Conservation (phyloP, 805 yeast species). For the Blastobotrys robertii region DNA sequence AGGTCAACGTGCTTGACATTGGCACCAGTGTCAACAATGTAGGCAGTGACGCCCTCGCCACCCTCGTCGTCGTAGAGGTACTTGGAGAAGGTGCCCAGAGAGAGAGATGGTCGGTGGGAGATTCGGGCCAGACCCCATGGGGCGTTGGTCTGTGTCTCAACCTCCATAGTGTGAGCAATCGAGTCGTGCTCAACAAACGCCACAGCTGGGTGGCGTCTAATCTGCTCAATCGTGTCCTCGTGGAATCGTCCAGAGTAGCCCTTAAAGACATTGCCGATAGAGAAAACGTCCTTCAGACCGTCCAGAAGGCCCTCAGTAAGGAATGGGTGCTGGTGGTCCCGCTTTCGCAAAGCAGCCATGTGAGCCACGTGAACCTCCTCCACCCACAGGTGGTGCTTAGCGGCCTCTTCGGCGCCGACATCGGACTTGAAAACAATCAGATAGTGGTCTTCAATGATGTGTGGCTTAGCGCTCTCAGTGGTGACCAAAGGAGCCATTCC, state of each 20-base stretch:
- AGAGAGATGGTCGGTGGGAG: constrained; percentile 54
- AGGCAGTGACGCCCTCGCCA: constrained; percentile 59
- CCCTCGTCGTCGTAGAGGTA: constrained; percentile 52
- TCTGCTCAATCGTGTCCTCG: constrained; percentile 60
- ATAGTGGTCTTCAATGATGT: constrained; percentile 36
- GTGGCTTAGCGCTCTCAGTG: constrained; percentile 29
- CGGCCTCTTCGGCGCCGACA: constrained; percentile 41
- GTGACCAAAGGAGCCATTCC: constrained; percentile 40
- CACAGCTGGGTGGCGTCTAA: constrained; percentile 47
- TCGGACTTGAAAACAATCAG: constrained; percentile 75
- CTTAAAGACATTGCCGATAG: constrained; percentile 42
- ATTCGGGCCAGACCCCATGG: constrained; percentile 73
- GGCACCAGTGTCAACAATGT: constrained; percentile 77
- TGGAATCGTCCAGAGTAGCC: constrained; percentile 88
- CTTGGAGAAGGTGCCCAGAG: constrained; percentile 47
- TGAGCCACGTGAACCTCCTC: constrained; percentile 28
- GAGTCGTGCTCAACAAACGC: constrained; percentile 58
- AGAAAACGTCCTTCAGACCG: constrained; percentile 30
- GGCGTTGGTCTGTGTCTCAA: constrained; percentile 48
- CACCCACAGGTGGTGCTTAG: constrained; percentile 62
- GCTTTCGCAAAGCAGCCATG: constrained; percentile 18
- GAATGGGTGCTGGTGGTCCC: constrained; percentile 33
- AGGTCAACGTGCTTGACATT: constrained; percentile 43
- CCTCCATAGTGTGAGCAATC: constrained; percentile 39
- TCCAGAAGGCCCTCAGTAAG: constrained; percentile 10